Conservation (phyloP, 176 grass and related monocot species). For the maize (Zea mays) region Zm-B73-REFERENCE-NAM-5.0 NC_050101.1:148676001-148676500, state of each 20-base stretch:
- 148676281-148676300: not conserved
- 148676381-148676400: not conserved
- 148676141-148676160: not conserved
- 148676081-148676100: not conserved
- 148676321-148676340: not conserved
- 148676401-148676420: not conserved
- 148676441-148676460: not conserved
- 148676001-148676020: not conserved
- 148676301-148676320: not conserved
- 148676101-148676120: not conserved
- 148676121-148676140: not conserved
- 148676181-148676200: not conserved
- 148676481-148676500: not conserved
- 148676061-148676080: not conserved
- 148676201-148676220: not conserved
- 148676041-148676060: not conserved
- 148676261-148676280: not conserved
- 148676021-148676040: not conserved
- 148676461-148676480: constrained; percentile 1
- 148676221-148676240: not conserved
- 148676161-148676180: not conserved
- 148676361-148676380: not conserved
- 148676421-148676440: not conserved
- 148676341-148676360: not conserved
- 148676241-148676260: not conserved